Conservation (phyloP, 345 rosid species). For the Gossypium sturtianum region DNA sequence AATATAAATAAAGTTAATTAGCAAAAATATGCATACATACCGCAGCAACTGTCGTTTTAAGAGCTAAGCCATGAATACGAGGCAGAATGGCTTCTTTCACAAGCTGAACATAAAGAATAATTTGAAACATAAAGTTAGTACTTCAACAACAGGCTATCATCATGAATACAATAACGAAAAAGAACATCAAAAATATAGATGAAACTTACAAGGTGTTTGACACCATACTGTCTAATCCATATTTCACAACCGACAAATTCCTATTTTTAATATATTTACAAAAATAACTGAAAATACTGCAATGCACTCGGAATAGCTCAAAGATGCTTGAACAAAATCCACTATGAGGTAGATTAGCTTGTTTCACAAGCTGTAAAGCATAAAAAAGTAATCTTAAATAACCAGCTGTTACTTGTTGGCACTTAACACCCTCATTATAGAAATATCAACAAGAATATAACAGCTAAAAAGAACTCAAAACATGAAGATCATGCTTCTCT, state of each 20-base stretch:
- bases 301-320: background rate
- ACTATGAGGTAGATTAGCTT: conserved; percentile 62
- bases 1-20: background rate
- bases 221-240: background rate
- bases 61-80: conserved; percentile 92
- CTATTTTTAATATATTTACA: background rate
- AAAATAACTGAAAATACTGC: background rate
- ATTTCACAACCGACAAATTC: background rate
- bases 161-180: too few species aligned
- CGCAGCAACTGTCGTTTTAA: conserved; percentile 96
- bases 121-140: conserved; percentile 2
- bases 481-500: background rate
- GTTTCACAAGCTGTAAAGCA: conserved; percentile 59
- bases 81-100: conserved; percentile 92
- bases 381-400: background rate
- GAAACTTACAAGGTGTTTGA: too few species aligned
- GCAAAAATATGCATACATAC: conserved; percentile 35
- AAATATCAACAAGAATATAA: background rate
- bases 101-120: conserved; percentile 40
- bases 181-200: too few species aligned
- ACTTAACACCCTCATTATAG: background rate
- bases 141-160: too few species aligned
- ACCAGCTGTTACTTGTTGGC: background rate
- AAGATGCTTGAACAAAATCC: background rate
- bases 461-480: background rate